Evolutionary conservation across 352 stramenopile genomes (phyloP), one percentile per base, ranked within the genome.

Genomic region (Phytophthora sp.): DNA sequence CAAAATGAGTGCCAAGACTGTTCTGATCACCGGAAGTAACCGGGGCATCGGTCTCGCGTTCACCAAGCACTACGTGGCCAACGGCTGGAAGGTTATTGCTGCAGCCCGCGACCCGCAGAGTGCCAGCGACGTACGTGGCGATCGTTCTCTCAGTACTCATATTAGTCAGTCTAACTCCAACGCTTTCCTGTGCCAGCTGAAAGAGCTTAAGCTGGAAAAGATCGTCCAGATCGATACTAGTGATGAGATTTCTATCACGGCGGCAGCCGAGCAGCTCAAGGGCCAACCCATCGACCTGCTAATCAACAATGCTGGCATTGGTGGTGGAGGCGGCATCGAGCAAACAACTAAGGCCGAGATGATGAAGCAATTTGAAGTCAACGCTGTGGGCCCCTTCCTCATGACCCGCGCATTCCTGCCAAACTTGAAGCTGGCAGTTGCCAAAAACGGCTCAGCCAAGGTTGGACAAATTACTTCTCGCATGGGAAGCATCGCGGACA

Each of bases 291-390:
- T 89, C 49, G 76, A 87, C 42, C 31, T 88, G 43, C 46, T 88
- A 2, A 70, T 87, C 46, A 86, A 89, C 64, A 88, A 88, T 50
- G 80, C 77, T 8, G 76, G 74, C 20, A 71, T 81, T 12, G 59
- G 79, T 21, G 55, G 57, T 21, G 48, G 44, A 28, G 61, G 69
- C 37, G 69, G 52, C n/a, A 57, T 85, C 4, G 58, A 63, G 23
- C 66, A 66, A 17, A 65, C 62, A 13, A 75, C 69, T 31, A 81
- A 80, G 54, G 54, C 65, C 4, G 56, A 82, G n/a, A 38, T 86
- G 34, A 59, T 85, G 61, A 46, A 68, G 20, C 73, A 87, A 54
- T 82, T 89, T 31, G 67, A 87, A 45, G 52, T 85, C 46, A 89
- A 89, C 61, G 18, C 65, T 1, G 57, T 89, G 7, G 82, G 82